Percentiles rank a stretch among this genome's conserved stretches.
Evolutionary conservation across 495 filamentous ascomycete genomes (phyloP).

Genomic region (Penicillium daleae): DNA sequence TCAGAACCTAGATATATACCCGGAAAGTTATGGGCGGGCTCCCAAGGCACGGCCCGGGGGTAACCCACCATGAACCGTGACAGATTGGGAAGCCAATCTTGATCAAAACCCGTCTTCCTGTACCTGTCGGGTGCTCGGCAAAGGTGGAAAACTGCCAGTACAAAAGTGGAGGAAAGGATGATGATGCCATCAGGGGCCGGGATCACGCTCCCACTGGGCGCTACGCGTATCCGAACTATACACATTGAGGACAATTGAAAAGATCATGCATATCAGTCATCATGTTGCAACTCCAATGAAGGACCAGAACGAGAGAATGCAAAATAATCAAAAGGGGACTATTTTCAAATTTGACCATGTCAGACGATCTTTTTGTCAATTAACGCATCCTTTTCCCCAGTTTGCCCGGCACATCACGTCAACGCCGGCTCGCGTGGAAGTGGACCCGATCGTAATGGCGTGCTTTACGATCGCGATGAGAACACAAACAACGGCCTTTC

Average conservation of each 20-base stretch:
- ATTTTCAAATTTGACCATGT: neutral
- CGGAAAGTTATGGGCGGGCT: too few relatives aligned
- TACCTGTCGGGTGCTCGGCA: slow-evolving; percentile 11
- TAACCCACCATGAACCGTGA: too few relatives aligned
- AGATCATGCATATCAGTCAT: too few relatives aligned
- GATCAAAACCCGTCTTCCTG: neutral
- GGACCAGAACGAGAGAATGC: too few relatives aligned
- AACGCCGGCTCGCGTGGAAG: neutral
- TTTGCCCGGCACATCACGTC: neutral
- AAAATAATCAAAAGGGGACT: too few relatives aligned
- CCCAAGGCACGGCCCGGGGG: too few relatives aligned
- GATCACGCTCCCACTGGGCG: slow-evolving; percentile 14
- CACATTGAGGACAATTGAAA: neutral
- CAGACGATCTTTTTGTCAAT: neutral
- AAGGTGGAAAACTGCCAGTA: slow-evolving; percentile 11
- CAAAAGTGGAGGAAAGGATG: slow-evolving; percentile 13
- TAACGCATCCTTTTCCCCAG: neutral
- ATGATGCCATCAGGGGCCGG: slow-evolving; percentile 30
- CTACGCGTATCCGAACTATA: neutral
- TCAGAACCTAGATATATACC: too few relatives aligned
- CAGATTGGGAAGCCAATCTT: neutral
- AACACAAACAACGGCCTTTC: slow-evolving; percentile 11
- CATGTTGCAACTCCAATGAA: neutral
- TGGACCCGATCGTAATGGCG: slow-evolving; percentile 20
- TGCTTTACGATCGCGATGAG: slow-evolving; percentile 28